These are phyloP conservation scores for Mucor sp. DNA, from an alignment of 371 early-diverging fungal species.

Conservation along the genomic window DNA sequence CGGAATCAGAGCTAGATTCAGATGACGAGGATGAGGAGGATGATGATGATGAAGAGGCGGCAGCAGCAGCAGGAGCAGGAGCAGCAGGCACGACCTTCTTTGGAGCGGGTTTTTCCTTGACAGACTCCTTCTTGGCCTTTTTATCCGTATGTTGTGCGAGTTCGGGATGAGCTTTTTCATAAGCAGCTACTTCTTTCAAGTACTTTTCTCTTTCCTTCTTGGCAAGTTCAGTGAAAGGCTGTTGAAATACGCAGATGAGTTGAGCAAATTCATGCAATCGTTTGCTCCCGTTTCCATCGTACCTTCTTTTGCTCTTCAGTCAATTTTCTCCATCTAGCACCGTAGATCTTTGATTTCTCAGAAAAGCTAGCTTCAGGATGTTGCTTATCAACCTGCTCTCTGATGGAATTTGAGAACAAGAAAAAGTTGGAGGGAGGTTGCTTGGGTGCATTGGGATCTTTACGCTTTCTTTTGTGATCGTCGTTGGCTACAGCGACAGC, in stretches of 20 bases:
- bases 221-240: constrained; percentile 16
- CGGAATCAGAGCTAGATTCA: constrained; percentile 2
- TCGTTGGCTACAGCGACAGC: background rate
- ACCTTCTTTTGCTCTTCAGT: constrained; percentile 16
- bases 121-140: background rate
- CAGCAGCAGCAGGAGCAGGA: background rate
- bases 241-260: background rate
- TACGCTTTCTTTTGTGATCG: constrained; percentile 4
- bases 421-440: constrained; percentile 15
- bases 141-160: background rate
- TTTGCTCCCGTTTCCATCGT: background rate
- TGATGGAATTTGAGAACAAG: constrained; percentile 8
- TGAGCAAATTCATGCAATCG: background rate
- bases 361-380: constrained; percentile 8
- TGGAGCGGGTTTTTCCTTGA: background rate
- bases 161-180: constrained; percentile 1
- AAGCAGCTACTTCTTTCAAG: constrained; percentile 2
- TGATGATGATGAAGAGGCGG: background rate
- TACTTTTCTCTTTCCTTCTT: constrained; percentile 14
- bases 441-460: constrained; percentile 21
- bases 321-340: constrained; percentile 15
- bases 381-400: constrained; percentile 8
- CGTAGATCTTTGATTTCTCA: constrained; percentile 18
- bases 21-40: background rate
- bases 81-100: background rate